phyloP scores from a whole-genome alignment of 148 eudicot genomes.

The Nepenthes gracilis region DNA sequence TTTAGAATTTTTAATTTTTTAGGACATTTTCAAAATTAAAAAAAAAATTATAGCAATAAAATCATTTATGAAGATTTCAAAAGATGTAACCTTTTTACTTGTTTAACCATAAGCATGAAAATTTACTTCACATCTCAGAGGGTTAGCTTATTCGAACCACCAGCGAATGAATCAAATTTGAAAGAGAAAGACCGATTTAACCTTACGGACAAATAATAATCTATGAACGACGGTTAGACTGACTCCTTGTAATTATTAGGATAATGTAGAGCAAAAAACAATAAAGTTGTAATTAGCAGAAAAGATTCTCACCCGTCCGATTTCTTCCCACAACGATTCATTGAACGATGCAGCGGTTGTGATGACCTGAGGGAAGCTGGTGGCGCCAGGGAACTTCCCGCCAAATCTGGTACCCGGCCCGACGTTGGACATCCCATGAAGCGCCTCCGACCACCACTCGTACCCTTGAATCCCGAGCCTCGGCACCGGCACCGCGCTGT shows the following conservation, averaged over 20 bases:
- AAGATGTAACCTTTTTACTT: too few species aligned
- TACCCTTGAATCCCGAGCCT: slow-evolving; percentile 68
- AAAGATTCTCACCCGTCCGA: slow-evolving; percentile 65
- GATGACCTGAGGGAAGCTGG: slow-evolving; percentile 94
- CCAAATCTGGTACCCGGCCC: slow-evolving; percentile 86
- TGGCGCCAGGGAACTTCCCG: slow-evolving; percentile 71
- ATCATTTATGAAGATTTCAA: too few species aligned
- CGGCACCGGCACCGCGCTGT: slow-evolving; percentile 62
- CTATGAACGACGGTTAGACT: neutral
- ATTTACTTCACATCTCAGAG: neutral
- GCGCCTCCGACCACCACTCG: slow-evolving; percentile 99
- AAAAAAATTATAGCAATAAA: too few species aligned
- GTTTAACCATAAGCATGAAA: slow-evolving; percentile 5
- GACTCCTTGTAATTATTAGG: too few species aligned
- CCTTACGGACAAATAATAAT: neutral
- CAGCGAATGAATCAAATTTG: neutral
- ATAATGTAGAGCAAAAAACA: too few species aligned
- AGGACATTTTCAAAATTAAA: too few species aligned
- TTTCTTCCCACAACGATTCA: slow-evolving; percentile 70
- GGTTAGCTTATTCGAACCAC: neutral
- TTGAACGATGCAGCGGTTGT: slow-evolving; percentile 85
- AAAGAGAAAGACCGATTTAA: too few species aligned
- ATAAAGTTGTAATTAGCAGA: too few species aligned
- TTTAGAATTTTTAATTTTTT: too few species aligned
- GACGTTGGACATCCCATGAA: slow-evolving; percentile 85